Evolutionary conservation across 495 filamentous ascomycete species (phyloP), one percentile per base, ranked within the genome.

Genomic region (Tuber aestivum): DNA sequence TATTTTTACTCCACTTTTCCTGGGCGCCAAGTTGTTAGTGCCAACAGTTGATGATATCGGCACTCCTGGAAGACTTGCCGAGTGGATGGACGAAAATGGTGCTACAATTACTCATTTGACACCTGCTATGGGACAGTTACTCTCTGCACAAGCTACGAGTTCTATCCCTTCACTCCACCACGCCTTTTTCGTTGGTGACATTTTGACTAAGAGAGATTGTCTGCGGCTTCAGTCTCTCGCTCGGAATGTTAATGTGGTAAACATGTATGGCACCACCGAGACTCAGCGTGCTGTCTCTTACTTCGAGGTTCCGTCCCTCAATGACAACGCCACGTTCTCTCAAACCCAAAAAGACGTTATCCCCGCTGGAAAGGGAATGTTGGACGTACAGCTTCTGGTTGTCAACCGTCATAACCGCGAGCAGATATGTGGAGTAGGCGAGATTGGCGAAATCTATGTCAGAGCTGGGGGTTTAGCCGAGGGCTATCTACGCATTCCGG

Each of bases 251-350:
- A 88, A 87, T 76, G 94, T 97, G 72, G 89, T 94, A 75, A 95
- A 95, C 85, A 93, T 95, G 92, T 97, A 95, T 81, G 93, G 94
- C 48, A 95, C 94, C 0, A 97, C 94, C 0, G 94, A 98, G 83
- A 97, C 94, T 0, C 92, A 94, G 82, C 86, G 94, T 73, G 91
- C 93, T 0, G 95, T 99, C 48, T 92, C 89, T 77, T 99, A 92
- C 84, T 99, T 88, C 83, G 91, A 95, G 81, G 89, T 97, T 35
- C 93, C 92, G 0, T 92, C 91, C 78, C 86, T 88, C 40, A 88
- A 86, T 10, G 85, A 88, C 61, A 88, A 95, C 77, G 89, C 92
- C 8, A 85, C 88, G 20, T 92, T 88, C 79, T 85, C 97, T 35
- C 90, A 93, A 65, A 86, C 85, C 35, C 88, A 95, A 83, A 89